Conservation (phyloP, 495 filamentous ascomycete species). For the Rostrohypoxylon terebratum region DNA sequence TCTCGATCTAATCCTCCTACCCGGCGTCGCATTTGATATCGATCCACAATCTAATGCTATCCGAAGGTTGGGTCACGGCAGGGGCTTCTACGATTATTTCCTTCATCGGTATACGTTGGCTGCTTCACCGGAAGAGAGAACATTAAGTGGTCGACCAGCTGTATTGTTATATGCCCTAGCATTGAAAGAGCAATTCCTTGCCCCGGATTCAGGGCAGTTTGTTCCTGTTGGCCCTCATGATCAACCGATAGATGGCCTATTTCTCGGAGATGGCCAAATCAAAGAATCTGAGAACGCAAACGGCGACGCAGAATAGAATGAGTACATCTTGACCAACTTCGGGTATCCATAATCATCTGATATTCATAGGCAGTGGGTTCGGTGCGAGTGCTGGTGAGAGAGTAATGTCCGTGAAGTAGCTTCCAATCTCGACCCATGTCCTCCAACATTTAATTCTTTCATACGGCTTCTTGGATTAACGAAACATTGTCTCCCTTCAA, state of each 20-base stretch:
- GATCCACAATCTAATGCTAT: slow-evolving; percentile 62
- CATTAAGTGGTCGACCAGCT: slow-evolving; percentile 66
- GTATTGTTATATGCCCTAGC: slow-evolving; percentile 82
- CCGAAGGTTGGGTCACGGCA: slow-evolving; percentile 89
- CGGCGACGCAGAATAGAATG: slow-evolving; percentile 39
- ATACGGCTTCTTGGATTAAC: slow-evolving; percentile 75
- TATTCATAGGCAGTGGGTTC: slow-evolving; percentile 26
- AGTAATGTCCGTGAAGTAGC: slow-evolving; percentile 16
- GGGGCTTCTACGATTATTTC: slow-evolving; percentile 97
- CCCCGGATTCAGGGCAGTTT: slow-evolving; percentile 57
- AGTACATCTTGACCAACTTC: slow-evolving; percentile 27
- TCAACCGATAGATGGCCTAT: slow-evolving; percentile 60
- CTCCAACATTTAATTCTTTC: slow-evolving; percentile 26
- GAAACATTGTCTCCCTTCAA: slow-evolving; percentile 98
- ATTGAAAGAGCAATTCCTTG: slow-evolving; percentile 86
- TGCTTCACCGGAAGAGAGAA: slow-evolving; percentile 56
- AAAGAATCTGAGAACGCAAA: slow-evolving; percentile 50
- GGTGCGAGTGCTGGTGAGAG: background rate
- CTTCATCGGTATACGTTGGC: slow-evolving; percentile 73
- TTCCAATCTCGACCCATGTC: slow-evolving; percentile 5
- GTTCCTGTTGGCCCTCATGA: slow-evolving; percentile 73
- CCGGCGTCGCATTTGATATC: slow-evolving; percentile 90
- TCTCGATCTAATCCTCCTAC: slow-evolving; percentile 89
- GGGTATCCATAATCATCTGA: slow-evolving; percentile 22
- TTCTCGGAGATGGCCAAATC: slow-evolving; percentile 61